Conservation (phyloP, 805 yeast species). For the Candida alai region DNA sequence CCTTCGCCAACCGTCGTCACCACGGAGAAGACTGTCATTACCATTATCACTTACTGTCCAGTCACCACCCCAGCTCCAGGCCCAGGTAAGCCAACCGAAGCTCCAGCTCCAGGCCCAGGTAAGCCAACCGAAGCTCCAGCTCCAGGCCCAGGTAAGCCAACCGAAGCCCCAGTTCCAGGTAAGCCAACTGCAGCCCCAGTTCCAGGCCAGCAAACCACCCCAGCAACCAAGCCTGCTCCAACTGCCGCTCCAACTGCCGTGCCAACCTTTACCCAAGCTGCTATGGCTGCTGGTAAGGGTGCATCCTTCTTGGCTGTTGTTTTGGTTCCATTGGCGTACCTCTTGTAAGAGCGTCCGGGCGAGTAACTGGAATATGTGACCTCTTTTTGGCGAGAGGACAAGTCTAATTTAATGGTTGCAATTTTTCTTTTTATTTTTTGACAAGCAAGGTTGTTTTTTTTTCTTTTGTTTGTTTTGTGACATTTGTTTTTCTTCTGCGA, state of each 20-base stretch:
- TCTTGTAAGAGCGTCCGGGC: too few relatives aligned
- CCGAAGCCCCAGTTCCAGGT: too few relatives aligned
- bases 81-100: background rate
- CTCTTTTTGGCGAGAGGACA: too few relatives aligned
- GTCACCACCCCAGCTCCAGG: conserved; percentile 8
- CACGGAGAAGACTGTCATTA: conserved; percentile 24
- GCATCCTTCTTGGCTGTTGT: conserved; percentile 26
- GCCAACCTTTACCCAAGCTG: conserved; percentile 22
- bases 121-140: conserved; percentile 14
- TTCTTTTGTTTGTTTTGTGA: too few relatives aligned
- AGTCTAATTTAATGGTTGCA: too few relatives aligned
- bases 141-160: background rate
- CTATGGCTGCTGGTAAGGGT: conserved; percentile 18
- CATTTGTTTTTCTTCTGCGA: too few relatives aligned
- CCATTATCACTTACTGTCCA: conserved; percentile 34
- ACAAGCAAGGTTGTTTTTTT: too few relatives aligned
- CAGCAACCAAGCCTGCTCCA: conserved; percentile 8
- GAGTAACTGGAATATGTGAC: too few relatives aligned
- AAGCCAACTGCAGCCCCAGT: conserved; percentile 4
- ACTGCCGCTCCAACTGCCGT: conserved; percentile 9
- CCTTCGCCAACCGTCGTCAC: conserved; percentile 21
- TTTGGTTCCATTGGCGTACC: conserved; percentile 33
- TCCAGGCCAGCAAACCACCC: conserved; percentile 7
- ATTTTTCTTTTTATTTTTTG: too few relatives aligned
- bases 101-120: conserved; percentile 6